Base-by-base conservation (phyloP, 371 early-diverging fungal genomes). In the Rhizomucor pusillus region DNA sequence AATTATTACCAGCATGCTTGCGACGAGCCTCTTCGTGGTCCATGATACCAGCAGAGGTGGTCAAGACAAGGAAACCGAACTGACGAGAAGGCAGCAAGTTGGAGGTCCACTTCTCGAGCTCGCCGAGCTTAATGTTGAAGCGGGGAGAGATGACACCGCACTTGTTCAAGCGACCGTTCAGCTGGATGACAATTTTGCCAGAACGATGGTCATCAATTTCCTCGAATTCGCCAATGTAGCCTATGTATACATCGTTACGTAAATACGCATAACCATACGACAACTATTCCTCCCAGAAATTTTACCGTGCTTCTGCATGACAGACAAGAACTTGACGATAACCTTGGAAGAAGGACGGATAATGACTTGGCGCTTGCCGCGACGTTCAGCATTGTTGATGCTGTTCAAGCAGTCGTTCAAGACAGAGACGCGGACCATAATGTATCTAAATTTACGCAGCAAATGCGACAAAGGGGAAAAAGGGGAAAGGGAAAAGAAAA, bases 121-220 rank as follows among this genome's bases (percentile, higher is more conserved):
- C 94, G 67, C 79, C 68, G 62, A 94, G 80, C 86, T 92, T 90
- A 80, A 99, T 89, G 86, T 94, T 93, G 92, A 98, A 99, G 67
- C 99, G 93, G 65, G 99, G 99, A 54, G 97, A 98, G 81, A 99
- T 99, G 66, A 98, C 98, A 82, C 99, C 99, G 77, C 98, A 97
- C 91, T 99, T 99, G 94, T 98, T 99, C 60, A 99, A 80, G 66
- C 99, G 93, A 65, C 99, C 99, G 66, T 91, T 95, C 50, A 99
- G 90, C 77, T 98, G 96, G 68, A 99, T 87, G 52, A 99, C 94
- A 56, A 98, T 95, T 91, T 99, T 99, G 73, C 98, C 99, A 62
- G 94, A 90, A 66, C 98, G 93, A 77, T 98, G 98, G 80, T 99
- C 99, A 77, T 99, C 97, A 65, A 99, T 89, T 68, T 91, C 91